Base-by-base conservation (phyloP, 495 filamentous ascomycete genomes). In the Poronia punctata region DNA sequence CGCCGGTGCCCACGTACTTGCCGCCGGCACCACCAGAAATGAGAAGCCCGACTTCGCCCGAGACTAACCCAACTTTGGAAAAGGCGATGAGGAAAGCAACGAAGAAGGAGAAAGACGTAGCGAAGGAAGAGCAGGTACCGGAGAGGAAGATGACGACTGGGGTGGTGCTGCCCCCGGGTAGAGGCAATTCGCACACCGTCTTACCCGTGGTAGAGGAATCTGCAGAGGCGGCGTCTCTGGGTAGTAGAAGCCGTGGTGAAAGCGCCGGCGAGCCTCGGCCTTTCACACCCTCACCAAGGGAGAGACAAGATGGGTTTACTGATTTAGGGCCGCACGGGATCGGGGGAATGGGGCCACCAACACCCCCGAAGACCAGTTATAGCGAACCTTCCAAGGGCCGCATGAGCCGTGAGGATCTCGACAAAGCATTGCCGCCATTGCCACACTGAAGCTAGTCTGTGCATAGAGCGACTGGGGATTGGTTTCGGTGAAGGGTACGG, bases 121-220 rank as follows among this genome's bases (percentile, higher is more conserved):
- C 71, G 66, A 43, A 65, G 51, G 56, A 78, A 69, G 51, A 73
- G 61, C 49, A 70, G 65, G 46, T 61, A 9, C 64, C 66, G 3
- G 64, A 68, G 8, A 55, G 64, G 25, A 68, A 59, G 8, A 76
- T 57, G 54, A 79, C 46, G 52, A 79, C 56, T 35, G 55, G 47
- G 50, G 71, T 59, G 58, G 67, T 37, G 38, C 63, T 33, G 21
- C 56, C 64, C 3, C 65, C 65, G 23, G 59, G 62, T 29, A 46
- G 66, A 33, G 75, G 78, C 25, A 67, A 65, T 0, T 71, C 67
- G 3, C 71, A 84, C 44, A 67, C 71, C 4, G 66, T 85, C 17
- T 62, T 98, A n/a, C 92, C 92, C 1, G 82, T 96, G 34, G 86
- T 98, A 6, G 88, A 95, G 40, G 92, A 98, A 66, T 83, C 82